phyloP scores from a whole-genome alignment of 495 filamentous ascomycete species.

The Chlorociboria aeruginascens region DNA sequence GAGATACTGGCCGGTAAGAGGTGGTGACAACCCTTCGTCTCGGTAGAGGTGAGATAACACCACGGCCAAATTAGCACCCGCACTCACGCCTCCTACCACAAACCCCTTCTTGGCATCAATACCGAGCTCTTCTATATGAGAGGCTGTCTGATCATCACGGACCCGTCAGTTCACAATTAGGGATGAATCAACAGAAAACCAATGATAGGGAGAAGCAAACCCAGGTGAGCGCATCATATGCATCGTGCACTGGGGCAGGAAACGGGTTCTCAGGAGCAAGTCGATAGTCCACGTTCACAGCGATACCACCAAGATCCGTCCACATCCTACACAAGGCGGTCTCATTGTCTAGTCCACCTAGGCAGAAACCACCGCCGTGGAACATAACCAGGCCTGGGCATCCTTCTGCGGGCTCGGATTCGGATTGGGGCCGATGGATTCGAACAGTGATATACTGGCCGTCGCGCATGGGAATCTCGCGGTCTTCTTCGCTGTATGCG shows the following conservation, averaged over 20 bases:
- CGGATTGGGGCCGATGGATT: constrained; percentile 7
- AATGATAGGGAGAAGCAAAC: constrained; percentile 7
- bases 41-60: constrained; percentile 28
- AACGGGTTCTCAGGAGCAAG: constrained; percentile 34
- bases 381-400: constrained; percentile 29
- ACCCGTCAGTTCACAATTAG: too few relatives aligned
- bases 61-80: constrained; percentile 34
- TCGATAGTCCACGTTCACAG: constrained; percentile 32
- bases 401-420: constrained; percentile 10
- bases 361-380: constrained; percentile 32
- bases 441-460: constrained; percentile 24
- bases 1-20: constrained; percentile 28
- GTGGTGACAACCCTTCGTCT: constrained; percentile 27
- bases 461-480: constrained; percentile 27
- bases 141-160: constrained; percentile 1
- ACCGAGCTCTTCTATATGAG: constrained; percentile 24
- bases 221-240: constrained; percentile 37
- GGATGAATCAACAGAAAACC: too few relatives aligned
- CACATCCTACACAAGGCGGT: constrained; percentile 21
- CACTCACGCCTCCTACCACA: constrained; percentile 34
- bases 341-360: constrained; percentile 26
- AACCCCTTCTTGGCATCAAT: constrained; percentile 30
- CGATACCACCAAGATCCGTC: constrained; percentile 21
- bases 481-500: constrained; percentile 16
- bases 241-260: constrained; percentile 32